Evolutionary conservation across 306 rosid species (phyloP).

Genomic region (Quercus alba): DNA sequence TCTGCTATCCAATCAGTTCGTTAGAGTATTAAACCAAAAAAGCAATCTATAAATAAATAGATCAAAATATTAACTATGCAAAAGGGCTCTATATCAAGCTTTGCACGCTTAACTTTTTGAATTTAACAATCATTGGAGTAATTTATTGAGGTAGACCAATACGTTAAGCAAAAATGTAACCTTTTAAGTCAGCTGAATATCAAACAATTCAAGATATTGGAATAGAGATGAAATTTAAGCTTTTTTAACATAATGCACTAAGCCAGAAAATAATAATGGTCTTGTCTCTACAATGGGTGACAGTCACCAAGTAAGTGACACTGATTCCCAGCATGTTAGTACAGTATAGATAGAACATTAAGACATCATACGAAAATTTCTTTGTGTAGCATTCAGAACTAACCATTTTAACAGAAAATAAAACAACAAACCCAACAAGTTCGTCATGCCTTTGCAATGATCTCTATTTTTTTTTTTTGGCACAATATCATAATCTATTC

Average conservation of each 20-base stretch:
- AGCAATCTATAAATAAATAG: neutral
- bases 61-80: neutral
- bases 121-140: neutral
- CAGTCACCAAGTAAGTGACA: neutral
- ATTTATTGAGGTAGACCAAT: too few relatives aligned
- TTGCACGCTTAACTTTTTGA: neutral
- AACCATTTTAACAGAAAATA: neutral
- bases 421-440: neutral
- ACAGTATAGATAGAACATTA: neutral
- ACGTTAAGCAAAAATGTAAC: too few relatives aligned
- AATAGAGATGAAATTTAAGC: neutral
- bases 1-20: slow-evolving; percentile 38
- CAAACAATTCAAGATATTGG: neutral
- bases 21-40: neutral
- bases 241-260: neutral
- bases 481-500: neutral
- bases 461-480: neutral
- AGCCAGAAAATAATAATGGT: neutral
- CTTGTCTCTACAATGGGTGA: neutral
- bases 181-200: neutral
- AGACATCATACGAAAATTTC: neutral
- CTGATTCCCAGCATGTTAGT: neutral
- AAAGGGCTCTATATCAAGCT: neutral
- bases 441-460: neutral
- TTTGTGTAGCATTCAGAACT: neutral